These are phyloP conservation scores for Stevia rebaudiana DNA, from an alignment of 140 eudicot genomes.

Conservation along the genomic window DNA sequence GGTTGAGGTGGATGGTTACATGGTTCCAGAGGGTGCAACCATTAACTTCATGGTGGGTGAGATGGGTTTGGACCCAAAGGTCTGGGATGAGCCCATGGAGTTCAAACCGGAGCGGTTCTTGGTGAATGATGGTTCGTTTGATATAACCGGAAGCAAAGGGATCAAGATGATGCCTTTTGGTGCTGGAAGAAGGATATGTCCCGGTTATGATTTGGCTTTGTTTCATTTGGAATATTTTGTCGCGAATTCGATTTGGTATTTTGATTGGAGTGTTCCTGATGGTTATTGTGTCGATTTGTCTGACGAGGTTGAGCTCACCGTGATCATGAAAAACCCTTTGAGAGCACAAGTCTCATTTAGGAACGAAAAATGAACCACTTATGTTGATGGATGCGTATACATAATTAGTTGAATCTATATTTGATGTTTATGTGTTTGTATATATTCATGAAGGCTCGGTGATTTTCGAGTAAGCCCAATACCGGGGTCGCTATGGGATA, in stretches of 20 bases:
- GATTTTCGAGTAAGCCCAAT: too few species aligned
- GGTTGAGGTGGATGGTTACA: slow-evolving; percentile 39
- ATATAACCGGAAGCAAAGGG: slow-evolving; percentile 26
- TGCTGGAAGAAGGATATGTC: slow-evolving; percentile 46
- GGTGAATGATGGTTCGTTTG: slow-evolving; percentile 9
- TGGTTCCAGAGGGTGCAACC: slow-evolving; percentile 43
- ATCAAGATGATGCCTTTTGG: slow-evolving; percentile 42
- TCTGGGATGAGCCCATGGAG: slow-evolving; percentile 41
- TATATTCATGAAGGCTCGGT: too few species aligned
- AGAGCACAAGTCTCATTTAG: slow-evolving; percentile 1
- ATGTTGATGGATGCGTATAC: not conserved
- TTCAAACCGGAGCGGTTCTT: slow-evolving; percentile 69
- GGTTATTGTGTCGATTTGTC: slow-evolving; percentile 46
- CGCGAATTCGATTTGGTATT: slow-evolving; percentile 52
- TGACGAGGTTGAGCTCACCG: slow-evolving; percentile 50
- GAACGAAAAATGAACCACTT: not conserved
- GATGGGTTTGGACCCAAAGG: slow-evolving; percentile 58
- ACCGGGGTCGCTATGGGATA: too few species aligned
- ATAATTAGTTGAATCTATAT: too few species aligned
- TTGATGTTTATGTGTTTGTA: too few species aligned
- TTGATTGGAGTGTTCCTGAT: slow-evolving; percentile 36
- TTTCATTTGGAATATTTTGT: slow-evolving; percentile 47
- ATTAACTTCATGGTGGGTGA: slow-evolving; percentile 59
- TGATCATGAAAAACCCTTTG: slow-evolving; percentile 58
- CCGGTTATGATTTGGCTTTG: slow-evolving; percentile 34